Percentiles rank a stretch among this genome's conserved stretches.
Evolutionary conservation across 768 basidiomycete species (phyloP).

Genomic region (Tubosaeta brunneosetosa): DNA sequence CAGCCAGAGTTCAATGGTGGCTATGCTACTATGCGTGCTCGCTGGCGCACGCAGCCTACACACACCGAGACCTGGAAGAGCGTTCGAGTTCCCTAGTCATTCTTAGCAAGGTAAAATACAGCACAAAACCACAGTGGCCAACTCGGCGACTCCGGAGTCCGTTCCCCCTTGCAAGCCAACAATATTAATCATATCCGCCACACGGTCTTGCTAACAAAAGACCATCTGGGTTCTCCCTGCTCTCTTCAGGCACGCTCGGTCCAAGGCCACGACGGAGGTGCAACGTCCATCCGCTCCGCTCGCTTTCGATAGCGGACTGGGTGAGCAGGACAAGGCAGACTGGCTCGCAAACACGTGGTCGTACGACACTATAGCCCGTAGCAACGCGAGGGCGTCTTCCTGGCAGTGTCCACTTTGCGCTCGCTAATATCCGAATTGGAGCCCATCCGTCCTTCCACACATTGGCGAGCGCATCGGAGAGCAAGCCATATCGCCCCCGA

Average conservation of each 20-base stretch:
- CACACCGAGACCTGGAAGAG: constrained; percentile 42
- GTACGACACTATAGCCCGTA: constrained; percentile 59
- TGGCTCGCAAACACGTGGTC: constrained; percentile 50
- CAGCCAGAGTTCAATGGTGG: too few relatives aligned
- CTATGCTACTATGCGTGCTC: constrained; percentile 39
- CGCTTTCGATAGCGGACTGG: constrained; percentile 40
- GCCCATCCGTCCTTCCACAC: constrained; percentile 44
- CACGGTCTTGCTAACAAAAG: constrained; percentile 61
- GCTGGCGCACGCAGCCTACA: constrained; percentile 36
- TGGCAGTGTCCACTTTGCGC: constrained; percentile 26
- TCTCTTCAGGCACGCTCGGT: constrained; percentile 40
- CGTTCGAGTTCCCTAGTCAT: constrained; percentile 10
- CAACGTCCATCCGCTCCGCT: constrained; percentile 33
- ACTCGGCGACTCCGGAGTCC: constrained; percentile 22
- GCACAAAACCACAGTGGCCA: not conserved
- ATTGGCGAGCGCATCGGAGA: constrained; percentile 55
- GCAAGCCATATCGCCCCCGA: constrained; percentile 55
- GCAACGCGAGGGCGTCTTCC: constrained; percentile 49
- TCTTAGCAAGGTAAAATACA: not conserved
- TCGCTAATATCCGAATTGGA: constrained; percentile 27
- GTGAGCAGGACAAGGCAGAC: constrained; percentile 53
- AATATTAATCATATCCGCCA: constrained; percentile 72
- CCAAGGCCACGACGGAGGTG: constrained; percentile 55
- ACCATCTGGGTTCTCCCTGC: constrained; percentile 18
- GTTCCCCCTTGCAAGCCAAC: constrained; percentile 33